These are phyloP conservation scores for Fibroporia radiculosa DNA, from an alignment of 768 basidiomycete genomes.

Conservation along the genomic window DNA sequence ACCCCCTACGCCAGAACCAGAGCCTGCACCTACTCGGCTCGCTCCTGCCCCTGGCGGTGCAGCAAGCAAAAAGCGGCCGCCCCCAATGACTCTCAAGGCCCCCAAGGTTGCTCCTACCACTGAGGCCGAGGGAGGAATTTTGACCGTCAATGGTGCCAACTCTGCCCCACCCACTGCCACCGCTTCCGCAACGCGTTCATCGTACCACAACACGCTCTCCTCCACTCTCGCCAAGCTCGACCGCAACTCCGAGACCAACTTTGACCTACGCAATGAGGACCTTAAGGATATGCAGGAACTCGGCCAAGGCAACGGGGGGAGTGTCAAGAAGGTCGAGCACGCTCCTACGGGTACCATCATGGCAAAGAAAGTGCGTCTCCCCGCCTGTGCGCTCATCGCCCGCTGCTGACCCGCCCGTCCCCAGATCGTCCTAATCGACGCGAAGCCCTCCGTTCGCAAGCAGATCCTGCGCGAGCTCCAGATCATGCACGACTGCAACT, in stretches of 20 bases:
- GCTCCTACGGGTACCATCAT: constrained; percentile 85
- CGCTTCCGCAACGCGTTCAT: constrained; percentile 51
- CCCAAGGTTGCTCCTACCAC: constrained; percentile 42
- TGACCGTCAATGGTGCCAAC: constrained; percentile 41
- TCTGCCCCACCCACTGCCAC: constrained; percentile 45
- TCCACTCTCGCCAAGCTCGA: constrained; percentile 84
- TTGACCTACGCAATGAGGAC: constrained; percentile 82
- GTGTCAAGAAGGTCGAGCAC: constrained; percentile 94
- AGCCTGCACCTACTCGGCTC: constrained; percentile 27
- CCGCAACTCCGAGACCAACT: constrained; percentile 78
- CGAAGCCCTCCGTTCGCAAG: constrained; percentile 92
- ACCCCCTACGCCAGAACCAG: constrained; percentile 31
- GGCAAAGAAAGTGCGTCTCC: constrained; percentile 85
- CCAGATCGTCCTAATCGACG: constrained; percentile 93
- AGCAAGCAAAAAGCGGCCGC: constrained; percentile 57
- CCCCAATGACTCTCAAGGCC: constrained; percentile 76
- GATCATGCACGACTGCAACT: constrained; percentile 98
- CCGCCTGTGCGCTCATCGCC: background rate
- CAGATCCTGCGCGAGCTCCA: constrained; percentile 97
- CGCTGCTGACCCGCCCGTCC: constrained; percentile 4
- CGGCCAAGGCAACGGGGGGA: constrained; percentile 95
- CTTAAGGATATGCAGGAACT: constrained; percentile 86
- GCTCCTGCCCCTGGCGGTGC: constrained; percentile 26
- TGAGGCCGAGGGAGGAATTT: constrained; percentile 35
- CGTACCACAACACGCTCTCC: constrained; percentile 72